Evolutionary conservation across 2,329 filamentous ascomycete species (phyloP).

Genomic region (Colletotrichum salicis): DNA sequence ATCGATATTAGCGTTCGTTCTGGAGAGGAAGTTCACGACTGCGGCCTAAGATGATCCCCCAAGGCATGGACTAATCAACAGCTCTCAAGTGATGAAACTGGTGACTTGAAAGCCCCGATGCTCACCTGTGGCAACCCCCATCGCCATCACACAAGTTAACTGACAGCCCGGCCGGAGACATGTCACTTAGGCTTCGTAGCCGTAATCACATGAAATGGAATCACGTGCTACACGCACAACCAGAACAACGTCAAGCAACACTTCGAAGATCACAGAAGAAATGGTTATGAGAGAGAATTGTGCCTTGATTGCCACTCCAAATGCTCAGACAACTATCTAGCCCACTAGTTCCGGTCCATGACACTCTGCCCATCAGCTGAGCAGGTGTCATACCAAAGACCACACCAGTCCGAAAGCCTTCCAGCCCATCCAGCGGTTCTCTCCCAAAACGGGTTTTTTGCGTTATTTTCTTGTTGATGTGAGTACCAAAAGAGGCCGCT

Average conservation of each 20-base stretch:
- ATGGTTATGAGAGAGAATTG: slow-evolving; percentile 22
- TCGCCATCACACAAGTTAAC: no score
- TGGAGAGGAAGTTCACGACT: no score
- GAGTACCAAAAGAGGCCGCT: slow-evolving; percentile 19
- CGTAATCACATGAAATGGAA: no score
- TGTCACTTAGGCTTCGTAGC: no score
- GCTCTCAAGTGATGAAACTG: no score
- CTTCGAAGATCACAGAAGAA: not conserved
- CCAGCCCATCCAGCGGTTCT: slow-evolving; percentile 32
- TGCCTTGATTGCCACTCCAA: slow-evolving; percentile 25
- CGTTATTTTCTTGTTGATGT: slow-evolving; percentile 36
- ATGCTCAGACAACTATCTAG: slow-evolving; percentile 34
- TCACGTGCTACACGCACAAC: not conserved
- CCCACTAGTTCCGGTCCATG: slow-evolving; percentile 13
- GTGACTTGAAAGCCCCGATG: no score
- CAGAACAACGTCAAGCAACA: not conserved
- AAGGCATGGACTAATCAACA: no score
- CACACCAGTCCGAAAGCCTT: slow-evolving; percentile 26
- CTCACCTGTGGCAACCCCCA: no score
- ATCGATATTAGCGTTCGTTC: no score
- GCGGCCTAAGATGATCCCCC: no score
- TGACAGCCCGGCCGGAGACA: no score
- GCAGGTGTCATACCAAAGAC: not conserved
- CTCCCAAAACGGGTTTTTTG: slow-evolving; percentile 33
- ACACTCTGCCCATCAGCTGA: not conserved